A percentile compares a stretch with the other conserved stretches of the same genome.
Conservation (phyloP, 805 yeast species). For the Ascoidea asiatica region DNA sequence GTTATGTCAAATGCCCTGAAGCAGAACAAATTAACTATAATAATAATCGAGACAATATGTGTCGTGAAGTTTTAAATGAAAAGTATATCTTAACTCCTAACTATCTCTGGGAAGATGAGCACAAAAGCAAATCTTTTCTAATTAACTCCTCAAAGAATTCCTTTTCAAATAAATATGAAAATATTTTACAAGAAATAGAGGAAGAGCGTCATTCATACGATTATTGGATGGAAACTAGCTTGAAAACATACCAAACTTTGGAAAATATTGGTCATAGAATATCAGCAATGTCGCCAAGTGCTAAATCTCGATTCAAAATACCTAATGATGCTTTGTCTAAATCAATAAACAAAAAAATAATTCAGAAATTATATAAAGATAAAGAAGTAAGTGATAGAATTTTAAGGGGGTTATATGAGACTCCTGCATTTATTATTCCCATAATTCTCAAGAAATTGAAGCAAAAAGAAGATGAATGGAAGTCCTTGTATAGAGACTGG, state of each 20-base stretch:
- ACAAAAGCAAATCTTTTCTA: not conserved
- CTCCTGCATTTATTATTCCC: conserved; percentile 92
- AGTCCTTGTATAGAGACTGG: conserved; percentile 96
- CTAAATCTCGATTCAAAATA: conserved; percentile 69
- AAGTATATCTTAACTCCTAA: conserved; percentile 45
- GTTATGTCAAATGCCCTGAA: conserved; percentile 71
- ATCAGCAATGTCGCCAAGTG: conserved; percentile 85
- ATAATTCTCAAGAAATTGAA: conserved; percentile 83
- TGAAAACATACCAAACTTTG: conserved; percentile 87
- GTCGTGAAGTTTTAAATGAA: conserved; percentile 85
- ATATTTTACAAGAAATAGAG: conserved; percentile 84
- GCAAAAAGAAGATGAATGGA: conserved; percentile 99
- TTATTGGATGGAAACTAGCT: conserved; percentile 85
- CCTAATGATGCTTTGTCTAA: conserved; percentile 92
- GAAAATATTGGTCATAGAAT: conserved; percentile 92
- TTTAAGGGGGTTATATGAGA: conserved; percentile 87
- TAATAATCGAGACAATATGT: conserved; percentile 78
- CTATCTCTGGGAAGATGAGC: not conserved
- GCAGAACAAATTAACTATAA: conserved; percentile 77
- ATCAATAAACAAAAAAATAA: conserved; percentile 87
- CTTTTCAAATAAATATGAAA: conserved; percentile 76
- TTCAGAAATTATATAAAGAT: conserved; percentile 87
- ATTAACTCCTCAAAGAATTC: not conserved
- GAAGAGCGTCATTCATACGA: conserved; percentile 98
- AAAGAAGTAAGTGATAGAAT: conserved; percentile 93